Percentiles rank a stretch among this genome's conserved stretches.
phyloP scores from a whole-genome alignment of 192 early-diverging fungal species.

The Coemansia reversa region DNA sequence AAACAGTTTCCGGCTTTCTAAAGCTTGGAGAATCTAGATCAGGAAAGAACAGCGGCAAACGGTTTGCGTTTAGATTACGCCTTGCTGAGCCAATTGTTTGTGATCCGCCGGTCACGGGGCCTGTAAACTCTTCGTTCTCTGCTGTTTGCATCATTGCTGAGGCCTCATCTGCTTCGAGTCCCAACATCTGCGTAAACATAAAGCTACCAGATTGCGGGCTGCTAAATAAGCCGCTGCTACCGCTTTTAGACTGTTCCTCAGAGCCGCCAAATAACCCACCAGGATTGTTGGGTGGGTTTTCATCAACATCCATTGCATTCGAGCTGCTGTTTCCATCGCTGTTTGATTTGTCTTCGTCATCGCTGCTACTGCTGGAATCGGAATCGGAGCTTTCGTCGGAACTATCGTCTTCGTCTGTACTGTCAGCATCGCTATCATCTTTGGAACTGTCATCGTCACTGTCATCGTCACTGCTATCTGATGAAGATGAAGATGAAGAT shows the following conservation, averaged over 20 bases:
- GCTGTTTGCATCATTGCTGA: slow-evolving; percentile 13
- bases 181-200: slow-evolving; percentile 40
- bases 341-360: not conserved
- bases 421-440: slow-evolving; percentile 10
- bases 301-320: slow-evolving; percentile 42
- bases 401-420: not conserved
- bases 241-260: not conserved
- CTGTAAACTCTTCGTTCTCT: slow-evolving; percentile 9
- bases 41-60: slow-evolving; percentile 43
- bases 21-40: slow-evolving; percentile 42
- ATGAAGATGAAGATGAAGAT: not conserved
- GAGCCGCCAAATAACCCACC: slow-evolving; percentile 19
- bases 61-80: slow-evolving; percentile 52
- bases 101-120: slow-evolving; percentile 37
- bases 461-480: not conserved
- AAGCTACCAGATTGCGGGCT: slow-evolving; percentile 14
- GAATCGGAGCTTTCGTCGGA: slow-evolving; percentile 9
- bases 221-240: slow-evolving; percentile 28
- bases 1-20: slow-evolving; percentile 36
- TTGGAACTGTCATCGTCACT: slow-evolving; percentile 6
- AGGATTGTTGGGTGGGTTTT: not conserved
- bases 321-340: not conserved
- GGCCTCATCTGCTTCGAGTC: slow-evolving; percentile 49
- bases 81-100: slow-evolving; percentile 19
- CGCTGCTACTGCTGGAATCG: slow-evolving; percentile 10